Conservation (phyloP, 352 stramenopile genomes). For the Aphanomyces euteiches region DNA sequence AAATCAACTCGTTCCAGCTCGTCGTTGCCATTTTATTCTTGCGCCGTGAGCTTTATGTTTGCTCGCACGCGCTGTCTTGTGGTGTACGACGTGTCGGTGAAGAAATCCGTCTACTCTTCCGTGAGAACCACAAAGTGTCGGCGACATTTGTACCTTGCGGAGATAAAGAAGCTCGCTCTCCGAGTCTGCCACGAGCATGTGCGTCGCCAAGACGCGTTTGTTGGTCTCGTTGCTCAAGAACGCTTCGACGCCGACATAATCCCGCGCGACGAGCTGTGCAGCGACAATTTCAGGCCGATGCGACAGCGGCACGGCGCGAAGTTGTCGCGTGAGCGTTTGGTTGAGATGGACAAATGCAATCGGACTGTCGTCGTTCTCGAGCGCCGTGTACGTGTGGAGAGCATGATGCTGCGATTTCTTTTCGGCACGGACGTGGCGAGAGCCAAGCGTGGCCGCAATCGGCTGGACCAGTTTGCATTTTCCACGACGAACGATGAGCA, state of each 20-base stretch:
- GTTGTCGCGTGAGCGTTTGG: background rate
- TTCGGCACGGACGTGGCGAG: background rate
- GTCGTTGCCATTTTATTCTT: too few relatives aligned
- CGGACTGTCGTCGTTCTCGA: conserved; percentile 26
- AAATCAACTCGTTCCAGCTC: too few relatives aligned
- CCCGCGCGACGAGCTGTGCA: conserved; percentile 1
- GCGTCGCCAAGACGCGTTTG: conserved; percentile 6
- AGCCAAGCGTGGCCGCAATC: background rate
- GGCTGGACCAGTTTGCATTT: conserved; percentile 15
- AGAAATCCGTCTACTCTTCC: conserved; percentile 22
- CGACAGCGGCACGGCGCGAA: background rate
- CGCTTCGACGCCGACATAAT: conserved; percentile 24
- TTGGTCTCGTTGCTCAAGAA: conserved; percentile 29
- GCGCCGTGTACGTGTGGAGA: conserved; percentile 5
- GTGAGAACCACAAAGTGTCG: too few relatives aligned
- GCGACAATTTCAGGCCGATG: background rate
- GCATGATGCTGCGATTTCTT: conserved; percentile 14
- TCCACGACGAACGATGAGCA: conserved; percentile 16
- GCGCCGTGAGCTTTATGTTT: conserved; percentile 20
- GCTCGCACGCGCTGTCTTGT: conserved; percentile 25
- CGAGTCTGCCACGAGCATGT: conserved; percentile 6
- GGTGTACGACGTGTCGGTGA: conserved; percentile 26
- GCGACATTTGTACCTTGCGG: conserved; percentile 16
- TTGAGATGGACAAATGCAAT: conserved; percentile 17
- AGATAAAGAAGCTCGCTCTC: conserved; percentile 14